Base-by-base conservation (phyloP, 257 asterid genomes). In the Solanum tarapatanum region DNA sequence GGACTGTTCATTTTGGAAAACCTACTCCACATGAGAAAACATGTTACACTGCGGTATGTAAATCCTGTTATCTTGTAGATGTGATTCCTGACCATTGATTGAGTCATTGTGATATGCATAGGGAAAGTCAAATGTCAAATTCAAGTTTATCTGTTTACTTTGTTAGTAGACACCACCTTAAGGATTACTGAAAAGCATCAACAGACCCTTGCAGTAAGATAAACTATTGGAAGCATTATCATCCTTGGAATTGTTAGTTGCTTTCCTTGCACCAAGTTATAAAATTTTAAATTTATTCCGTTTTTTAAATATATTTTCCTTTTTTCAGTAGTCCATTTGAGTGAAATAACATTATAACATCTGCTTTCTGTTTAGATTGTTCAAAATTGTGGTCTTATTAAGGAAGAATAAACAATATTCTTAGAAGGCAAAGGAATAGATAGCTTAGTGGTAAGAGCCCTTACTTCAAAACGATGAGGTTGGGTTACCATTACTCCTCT, bases 11-110 rank as follows among this genome's bases (percentile, higher is more conserved):
- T 92, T 97, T 95, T 88, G 99, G 99, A 85, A 92, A 93, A 85
- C 98, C 99, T 88, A 91, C 98, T 36, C 62, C 94, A 70, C 99
- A 97, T 91, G 99, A 97, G 95, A 95, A 95, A 92, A 93, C 99
- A 86, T 93, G 99, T 92, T 97, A 95, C 89, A 95, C 98, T 83
- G 96, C 97, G 90, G 99, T 96, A 94, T 48, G 98, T 90, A 43
- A 86, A 84, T 83, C 64, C 73, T 60, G 69, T 89, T 45, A 28
- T 24, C n/a, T 14, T 45, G 16, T 26, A 39, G 32, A 26, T 41
- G 62, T 41, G 84, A 77, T 41, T 3, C 36, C 33, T 33, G 33
- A 77, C 11, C 36, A 41, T 77, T 24, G 62, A 37, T 41, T 32
- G 24, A 70, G 41, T 70, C 24, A 30, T 32, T 37, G 35, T 77